phyloP scores from a whole-genome alignment of 441 rosid species.

The Flueggea neowawraea region DNA sequence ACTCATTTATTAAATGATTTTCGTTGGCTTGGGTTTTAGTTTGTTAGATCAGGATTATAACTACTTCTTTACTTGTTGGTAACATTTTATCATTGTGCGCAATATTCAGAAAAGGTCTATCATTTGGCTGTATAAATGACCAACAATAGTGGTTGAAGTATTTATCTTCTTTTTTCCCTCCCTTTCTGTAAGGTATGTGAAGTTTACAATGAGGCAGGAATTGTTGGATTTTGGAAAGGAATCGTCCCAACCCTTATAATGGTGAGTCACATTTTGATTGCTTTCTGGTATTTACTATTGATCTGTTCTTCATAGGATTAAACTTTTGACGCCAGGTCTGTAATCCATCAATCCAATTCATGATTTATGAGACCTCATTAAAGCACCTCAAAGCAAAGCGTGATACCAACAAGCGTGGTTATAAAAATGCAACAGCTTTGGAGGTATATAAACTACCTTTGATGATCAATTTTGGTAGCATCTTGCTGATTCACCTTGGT shows the following conservation, averaged over 20 bases:
- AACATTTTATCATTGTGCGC: not conserved
- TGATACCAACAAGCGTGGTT: conserved; percentile 29
- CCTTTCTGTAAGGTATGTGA: conserved; percentile 38
- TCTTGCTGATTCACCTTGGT: not conserved
- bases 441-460: conserved; percentile 34
- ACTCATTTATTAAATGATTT: no score
- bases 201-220: conserved; percentile 61
- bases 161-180: not conserved
- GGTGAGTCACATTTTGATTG: conserved; percentile 34
- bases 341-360: conserved; percentile 76
- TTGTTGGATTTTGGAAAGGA: conserved; percentile 74
- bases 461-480: not conserved
- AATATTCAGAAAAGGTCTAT: no score
- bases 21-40: no score
- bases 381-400: conserved; percentile 51
- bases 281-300: conserved; percentile 6
- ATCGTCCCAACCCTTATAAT: conserved; percentile 65
- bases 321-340: conserved; percentile 47
- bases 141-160: no score
- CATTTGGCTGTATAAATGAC: no score
- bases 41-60: no score
- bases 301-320: conserved; percentile 5
- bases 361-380: conserved; percentile 61
- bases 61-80: not conserved
- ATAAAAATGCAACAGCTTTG: conserved; percentile 47